Percentiles rank a stretch among this genome's conserved stretches.
Evolutionary conservation across 257 asterid genomes (phyloP).

Genomic region (Solanum pimpinellifolium): DNA sequence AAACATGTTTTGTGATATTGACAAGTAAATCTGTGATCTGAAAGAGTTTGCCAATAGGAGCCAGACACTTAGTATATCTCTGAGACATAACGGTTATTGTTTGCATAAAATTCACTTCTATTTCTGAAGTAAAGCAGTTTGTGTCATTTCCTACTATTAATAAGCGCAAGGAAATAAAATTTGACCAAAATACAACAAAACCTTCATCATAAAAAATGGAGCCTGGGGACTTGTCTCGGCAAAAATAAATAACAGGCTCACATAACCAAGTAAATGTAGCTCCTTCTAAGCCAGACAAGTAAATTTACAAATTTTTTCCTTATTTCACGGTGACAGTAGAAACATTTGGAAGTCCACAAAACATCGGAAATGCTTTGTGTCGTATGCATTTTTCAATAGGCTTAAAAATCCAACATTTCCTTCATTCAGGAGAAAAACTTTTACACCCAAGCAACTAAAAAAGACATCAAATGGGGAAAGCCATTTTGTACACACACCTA

Average conservation of each 20-base stretch:
- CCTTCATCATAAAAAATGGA: not conserved
- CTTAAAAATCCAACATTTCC: not conserved
- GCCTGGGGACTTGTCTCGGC: not conserved
- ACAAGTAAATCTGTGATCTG: constrained; percentile 86
- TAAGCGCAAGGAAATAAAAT: not conserved
- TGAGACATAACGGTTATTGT: not conserved
- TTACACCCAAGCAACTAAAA: not conserved
- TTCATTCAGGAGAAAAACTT: not conserved
- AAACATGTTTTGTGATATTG: constrained; percentile 70
- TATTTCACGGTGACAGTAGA: not conserved
- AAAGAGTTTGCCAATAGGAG: not conserved
- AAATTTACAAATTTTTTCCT: not conserved
- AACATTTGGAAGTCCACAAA: not conserved
- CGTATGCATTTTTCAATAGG: not conserved
- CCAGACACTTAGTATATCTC: not conserved
- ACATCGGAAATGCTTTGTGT: not conserved
- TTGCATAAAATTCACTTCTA: not conserved
- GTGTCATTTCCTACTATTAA: not conserved
- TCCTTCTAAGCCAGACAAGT: not conserved
- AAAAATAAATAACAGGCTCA: not conserved
- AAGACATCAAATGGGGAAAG: not conserved
- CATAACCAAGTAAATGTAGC: not conserved
- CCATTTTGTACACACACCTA: not conserved
- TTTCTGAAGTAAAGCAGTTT: not conserved
- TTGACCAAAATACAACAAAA: not conserved